Evolutionary conservation across 768 basidiomycete genomes (phyloP), one percentile per base, ranked within the genome.

Genomic region (Termitomyces sp.): DNA sequence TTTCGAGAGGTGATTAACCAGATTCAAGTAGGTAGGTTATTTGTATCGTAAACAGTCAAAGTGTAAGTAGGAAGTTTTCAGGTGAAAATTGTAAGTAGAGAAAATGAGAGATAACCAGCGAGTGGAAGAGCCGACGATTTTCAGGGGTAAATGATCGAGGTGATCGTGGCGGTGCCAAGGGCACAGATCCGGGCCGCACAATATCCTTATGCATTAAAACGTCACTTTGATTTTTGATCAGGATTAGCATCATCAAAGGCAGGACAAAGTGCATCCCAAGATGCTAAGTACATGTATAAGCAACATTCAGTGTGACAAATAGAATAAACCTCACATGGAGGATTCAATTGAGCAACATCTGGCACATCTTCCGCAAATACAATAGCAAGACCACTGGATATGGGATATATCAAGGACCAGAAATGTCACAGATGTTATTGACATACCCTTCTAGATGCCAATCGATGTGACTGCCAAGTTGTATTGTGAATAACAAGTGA

Each of bases 381-480:
- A 18, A 79, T 57, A 2, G 76, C 76, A 15, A 77, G 68, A n/a
- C 77, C 77, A 1, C 68, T 69, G 42, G 22, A 12, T 1, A 33
- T 4, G 7, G 22, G 4, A 24, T 10, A n/a, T 24, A 5, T n/a
- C n/a, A 10, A 4, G 1, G 13, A 31, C 9, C 13, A 34, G 15
- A 6, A 53, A 49, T 6, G 8, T 46, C n/a, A 6, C 20, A 47
- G 33, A 51, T 29, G 45, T 6, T n/a, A 51, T 5, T 39, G 2
- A 37, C 4, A 3, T 54, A 76, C 74, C 66, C 63, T 15, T 76
- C 67, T 9, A 81, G 64, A 68, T 83, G 82, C 73, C 78, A 82
- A 54, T 82, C 80, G 54, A 82, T 82, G 61, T 82, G 81, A 57
- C 79, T 79, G 22, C 18, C 36, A 18, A 37, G 15, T 37, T 37